Conservation (phyloP, 2,329 filamentous ascomycete genomes). For the Conoideocrella luteorostrata region DNA sequence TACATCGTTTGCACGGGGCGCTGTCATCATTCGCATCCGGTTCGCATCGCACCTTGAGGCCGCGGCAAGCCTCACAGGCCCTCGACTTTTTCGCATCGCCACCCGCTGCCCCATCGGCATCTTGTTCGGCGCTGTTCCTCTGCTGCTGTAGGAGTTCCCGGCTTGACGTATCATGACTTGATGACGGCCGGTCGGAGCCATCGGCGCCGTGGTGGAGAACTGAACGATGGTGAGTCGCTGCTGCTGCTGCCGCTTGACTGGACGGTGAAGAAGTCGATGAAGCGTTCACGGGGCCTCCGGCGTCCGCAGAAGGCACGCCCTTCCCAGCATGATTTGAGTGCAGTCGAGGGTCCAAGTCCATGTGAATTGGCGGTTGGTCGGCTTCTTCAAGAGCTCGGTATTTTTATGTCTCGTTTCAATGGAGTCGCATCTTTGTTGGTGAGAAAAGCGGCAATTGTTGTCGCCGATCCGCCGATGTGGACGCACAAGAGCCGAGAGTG, state of each 20-base stretch:
- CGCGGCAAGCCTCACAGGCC: conserved; percentile 70
- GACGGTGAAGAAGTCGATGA: conserved; percentile 15
- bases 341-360: conserved; percentile 29
- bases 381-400: neutral
- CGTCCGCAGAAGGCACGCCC: conserved; percentile 8
- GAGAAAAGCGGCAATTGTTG: conserved; percentile 19
- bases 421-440: neutral
- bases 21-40: conserved; percentile 57
- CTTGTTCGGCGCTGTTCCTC: conserved; percentile 6
- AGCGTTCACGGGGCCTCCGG: neutral
- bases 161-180: neutral
- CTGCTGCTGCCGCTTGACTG: conserved; percentile 2
- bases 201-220: conserved; percentile 14
- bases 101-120: conserved; percentile 15
- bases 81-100: conserved; percentile 59
- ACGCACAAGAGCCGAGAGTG: neutral
- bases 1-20: conserved; percentile 67
- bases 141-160: conserved; percentile 13
- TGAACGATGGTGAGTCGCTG: conserved; percentile 1
- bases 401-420: neutral
- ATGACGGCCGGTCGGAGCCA: conserved; percentile 10
- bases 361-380: conserved; percentile 12
- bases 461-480: conserved; percentile 23
- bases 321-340: conserved; percentile 18
- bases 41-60: conserved; percentile 80